phyloP scores from a whole-genome alignment of 148 eudicot genomes.

The Chenopodium formosanum region DNA sequence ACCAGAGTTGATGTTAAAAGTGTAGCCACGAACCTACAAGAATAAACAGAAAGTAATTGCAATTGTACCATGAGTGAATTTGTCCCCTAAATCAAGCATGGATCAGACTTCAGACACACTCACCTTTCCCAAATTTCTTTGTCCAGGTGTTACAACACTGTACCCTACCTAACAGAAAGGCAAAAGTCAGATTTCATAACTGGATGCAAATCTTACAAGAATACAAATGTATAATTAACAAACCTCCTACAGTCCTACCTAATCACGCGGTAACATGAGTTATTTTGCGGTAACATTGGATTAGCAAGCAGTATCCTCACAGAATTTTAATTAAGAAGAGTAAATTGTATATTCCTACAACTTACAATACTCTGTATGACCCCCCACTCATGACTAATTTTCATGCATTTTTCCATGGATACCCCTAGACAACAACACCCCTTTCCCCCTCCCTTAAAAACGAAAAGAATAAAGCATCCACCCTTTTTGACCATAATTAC shows the following conservation, averaged over 20 bases:
- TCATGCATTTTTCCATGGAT: neutral
- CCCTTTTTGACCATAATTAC: neutral
- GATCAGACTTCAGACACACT: slow-evolving; percentile 10
- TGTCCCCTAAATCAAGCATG: neutral
- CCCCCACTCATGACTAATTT: neutral
- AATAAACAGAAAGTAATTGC: slow-evolving; percentile 1
- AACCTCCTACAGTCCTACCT: neutral
- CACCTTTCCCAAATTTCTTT: slow-evolving; percentile 60
- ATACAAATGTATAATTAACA: slow-evolving; percentile 4
- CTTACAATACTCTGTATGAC: neutral
- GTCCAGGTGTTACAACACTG: slow-evolving; percentile 50
- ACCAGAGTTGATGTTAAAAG: slow-evolving; percentile 63
- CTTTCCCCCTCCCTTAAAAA: neutral
- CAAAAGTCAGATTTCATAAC: slow-evolving; percentile 21
- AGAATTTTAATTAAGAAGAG: neutral
- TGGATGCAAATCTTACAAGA: neutral
- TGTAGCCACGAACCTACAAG: slow-evolving; percentile 68
- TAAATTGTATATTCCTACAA: neutral
- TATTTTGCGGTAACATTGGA: neutral
- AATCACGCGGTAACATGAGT: neutral
- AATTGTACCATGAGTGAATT: neutral
- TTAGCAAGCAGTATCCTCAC: neutral
- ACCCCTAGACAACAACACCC: no score
- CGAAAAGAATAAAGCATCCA: no score
- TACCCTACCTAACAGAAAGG: slow-evolving; percentile 59